Evolutionary conservation across 352 stramenopile species (phyloP).

Genomic region (Phytophthora ohioensis): DNA sequence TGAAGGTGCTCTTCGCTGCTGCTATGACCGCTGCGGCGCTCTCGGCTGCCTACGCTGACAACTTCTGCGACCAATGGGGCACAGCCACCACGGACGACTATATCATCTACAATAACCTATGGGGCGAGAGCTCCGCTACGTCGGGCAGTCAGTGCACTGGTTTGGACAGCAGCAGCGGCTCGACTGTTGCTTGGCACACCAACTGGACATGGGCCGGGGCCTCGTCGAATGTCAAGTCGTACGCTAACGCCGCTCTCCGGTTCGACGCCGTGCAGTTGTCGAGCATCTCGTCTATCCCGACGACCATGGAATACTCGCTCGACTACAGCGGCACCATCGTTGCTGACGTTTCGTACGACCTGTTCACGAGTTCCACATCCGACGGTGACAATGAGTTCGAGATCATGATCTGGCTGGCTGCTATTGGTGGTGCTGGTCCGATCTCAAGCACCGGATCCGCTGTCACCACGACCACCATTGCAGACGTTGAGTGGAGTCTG

Average conservation of each 20-base stretch:
- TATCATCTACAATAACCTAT: constrained; percentile 63
- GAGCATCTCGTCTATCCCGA: constrained; percentile 44
- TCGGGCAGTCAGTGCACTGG: constrained; percentile 54
- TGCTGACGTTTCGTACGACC: constrained; percentile 49
- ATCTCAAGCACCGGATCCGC: constrained; percentile 46
- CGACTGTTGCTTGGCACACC: constrained; percentile 45
- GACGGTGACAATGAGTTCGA: constrained; percentile 43
- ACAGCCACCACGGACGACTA: constrained; percentile 37
- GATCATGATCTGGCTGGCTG: constrained; percentile 58
- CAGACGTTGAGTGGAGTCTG: constrained; percentile 27
- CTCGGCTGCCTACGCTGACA: not conserved
- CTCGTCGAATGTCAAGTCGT: constrained; percentile 51
- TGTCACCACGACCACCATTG: constrained; percentile 35
- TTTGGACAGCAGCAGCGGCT: constrained; percentile 37
- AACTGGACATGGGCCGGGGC: constrained; percentile 41
- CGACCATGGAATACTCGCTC: constrained; percentile 44
- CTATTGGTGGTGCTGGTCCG: constrained; percentile 39
- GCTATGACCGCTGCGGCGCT: constrained; percentile 7
- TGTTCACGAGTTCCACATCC: constrained; percentile 47
- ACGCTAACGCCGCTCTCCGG: constrained; percentile 50
- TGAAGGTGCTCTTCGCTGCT: constrained; percentile 26
- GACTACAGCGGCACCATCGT: constrained; percentile 40
- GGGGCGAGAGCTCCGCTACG: constrained; percentile 36
- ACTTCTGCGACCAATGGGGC: constrained; percentile 46
- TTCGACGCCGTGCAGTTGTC: constrained; percentile 44